Base-by-base conservation (phyloP, 176 grass and related monocot genomes). In the Oryza coarctata region DNA sequence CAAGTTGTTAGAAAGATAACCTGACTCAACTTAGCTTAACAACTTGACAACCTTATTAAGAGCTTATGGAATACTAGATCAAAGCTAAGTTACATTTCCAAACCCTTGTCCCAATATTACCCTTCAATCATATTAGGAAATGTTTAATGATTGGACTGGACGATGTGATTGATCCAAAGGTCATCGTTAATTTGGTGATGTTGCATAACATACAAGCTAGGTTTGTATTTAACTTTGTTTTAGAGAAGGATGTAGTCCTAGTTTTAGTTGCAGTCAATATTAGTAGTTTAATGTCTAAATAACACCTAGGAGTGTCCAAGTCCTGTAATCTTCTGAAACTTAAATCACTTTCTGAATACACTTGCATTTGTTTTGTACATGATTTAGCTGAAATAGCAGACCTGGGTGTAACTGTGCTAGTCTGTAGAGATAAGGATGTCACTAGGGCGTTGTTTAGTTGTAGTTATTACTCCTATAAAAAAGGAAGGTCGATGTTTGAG, bases 221-320 rank as follows among this genome's bases (percentile, higher is more conserved):
- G 25, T 47, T 72, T 72, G 13, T 72, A 72, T 7, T 28, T 5
- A 47, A 4, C 14, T 72, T 72, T 47, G 28, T 72, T 18, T 47
- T 47, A 72, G 23, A 72, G 9, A 60, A 60, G 39, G 65, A 12
- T 79, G n/a, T 78, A 49, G n/a, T 63, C 33, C 20, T 78, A 67
- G 80, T 9, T 34, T 49, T 74, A 65, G 64, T 77, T 72, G 27
- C 69, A 11, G 22, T 20, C 10, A 65, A 66, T 55, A 60, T 60
- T 23, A 25, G 25, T 25, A 34, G 22, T n/a, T 80, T 65, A 31
- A 41, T 73, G 45, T 36, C 64, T 69, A 38, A 69, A 73, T 78
- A 29, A 9, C 17, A 80, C 5, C 27, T 5, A 71, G 68, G 57
- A 65, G 31, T 26, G 41, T 38, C 31, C 76, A 49, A 65, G 23